Base-by-base conservation (phyloP, 495 filamentous ascomycete genomes). In the Penicillium desertorum region DNA sequence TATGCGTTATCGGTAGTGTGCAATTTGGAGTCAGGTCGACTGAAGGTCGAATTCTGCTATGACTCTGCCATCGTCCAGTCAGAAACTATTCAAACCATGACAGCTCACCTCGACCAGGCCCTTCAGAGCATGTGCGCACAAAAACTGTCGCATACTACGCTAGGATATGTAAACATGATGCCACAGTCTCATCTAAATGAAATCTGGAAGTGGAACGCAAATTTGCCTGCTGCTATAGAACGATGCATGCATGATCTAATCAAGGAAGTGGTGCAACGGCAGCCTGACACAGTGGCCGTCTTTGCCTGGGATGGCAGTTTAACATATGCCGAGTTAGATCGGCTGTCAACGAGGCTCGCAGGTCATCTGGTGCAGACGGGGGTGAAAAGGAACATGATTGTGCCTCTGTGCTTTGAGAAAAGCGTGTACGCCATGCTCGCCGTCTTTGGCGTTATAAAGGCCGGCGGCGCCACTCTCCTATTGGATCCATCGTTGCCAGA, bases 351-450 rank as follows among this genome's bases (percentile, higher is more conserved):
- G 23, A 66, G 17, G 11, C 53, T 69, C 17, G 61, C 66, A 5
- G 6, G n/a, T 14, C 37, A 60, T 22, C 50, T 74, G 8, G 48
- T 34, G n/a, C 14, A 25, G 0, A 62, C 73, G 7, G 76, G 77
- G n/a, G 62, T 80, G 16, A 48, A 32, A 8, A 59, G 51, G 4
- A 72, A 74, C 25, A 51, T 45, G 10, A 20, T 76, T 2, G 72
- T 84, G 3, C 78, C 79, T 1, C 46, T 84, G 3, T 76, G 69
- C 56, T 75, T 81, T 32, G 66, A 75, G 14, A 83, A 81, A 53
- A 75, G 73, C 0, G 56, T 62, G 0, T 81, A 70, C 68, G 71
- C 73, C 12, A 47, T 74, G 4, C 62, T 83, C 19, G 59, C 72
- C 2, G 63, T 76, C 42, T 61, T 76, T 9, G 76, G 67, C 1